phyloP scores from a whole-genome alignment of 257 asterid species.

The Perilla frutescens region DNA sequence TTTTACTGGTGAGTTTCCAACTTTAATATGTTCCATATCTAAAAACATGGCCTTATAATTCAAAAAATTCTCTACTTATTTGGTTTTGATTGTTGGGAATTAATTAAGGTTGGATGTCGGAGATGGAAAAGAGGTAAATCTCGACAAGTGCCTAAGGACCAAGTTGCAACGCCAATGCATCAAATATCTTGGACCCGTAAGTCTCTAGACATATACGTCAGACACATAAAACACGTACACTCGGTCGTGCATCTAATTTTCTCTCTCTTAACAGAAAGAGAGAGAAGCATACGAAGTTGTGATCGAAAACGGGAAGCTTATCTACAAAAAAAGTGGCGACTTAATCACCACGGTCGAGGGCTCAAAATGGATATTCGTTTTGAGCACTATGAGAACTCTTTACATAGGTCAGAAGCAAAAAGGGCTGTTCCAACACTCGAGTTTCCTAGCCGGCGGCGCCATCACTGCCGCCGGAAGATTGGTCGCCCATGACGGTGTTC shows the following conservation, averaged over 20 bases:
- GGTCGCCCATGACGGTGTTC: no score
- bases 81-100: no score
- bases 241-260: no score
- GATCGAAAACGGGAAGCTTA: not conserved
- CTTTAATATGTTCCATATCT: not conserved
- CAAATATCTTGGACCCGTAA: constrained; percentile 83
- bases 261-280: not conserved
- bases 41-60: not conserved
- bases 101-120: constrained; percentile 80
- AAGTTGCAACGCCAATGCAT: constrained; percentile 79
- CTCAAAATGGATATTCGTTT: not conserved
- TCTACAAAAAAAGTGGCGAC: not conserved
- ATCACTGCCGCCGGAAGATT: constrained; percentile 14
- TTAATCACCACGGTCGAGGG: not conserved
- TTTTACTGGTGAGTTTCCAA: constrained; percentile 70
- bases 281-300: not conserved
- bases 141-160: constrained; percentile 70
- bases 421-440: constrained; percentile 79
- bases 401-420: constrained; percentile 43
- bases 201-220: constrained; percentile 21
- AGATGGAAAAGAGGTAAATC: constrained; percentile 78
- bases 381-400: not conserved
- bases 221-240: no score
- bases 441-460: constrained; percentile 86
- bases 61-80: no score